Base-by-base conservation (phyloP, 116 monocot genomes). In the Dioscorea cayenensis region DNA sequence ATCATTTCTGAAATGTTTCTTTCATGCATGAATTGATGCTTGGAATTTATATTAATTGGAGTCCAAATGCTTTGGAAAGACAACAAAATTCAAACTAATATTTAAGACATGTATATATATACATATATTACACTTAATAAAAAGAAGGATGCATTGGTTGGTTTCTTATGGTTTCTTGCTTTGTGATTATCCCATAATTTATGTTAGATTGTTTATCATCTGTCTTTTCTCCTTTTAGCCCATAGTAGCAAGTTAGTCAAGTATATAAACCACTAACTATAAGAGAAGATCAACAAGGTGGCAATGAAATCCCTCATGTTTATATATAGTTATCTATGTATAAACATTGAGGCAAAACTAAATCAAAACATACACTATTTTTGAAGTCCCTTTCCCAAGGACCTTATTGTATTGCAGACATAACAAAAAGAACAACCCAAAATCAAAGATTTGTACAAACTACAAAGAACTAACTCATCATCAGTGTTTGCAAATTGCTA, bases 341-440 rank as follows among this genome's bases (percentile, higher is more conserved):
- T 7, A 27, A 7, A 10, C 3, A 55, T n/a, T n/a, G n/a, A n/a
- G n/a, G 58, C 19, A 75, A 16, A 11, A 49, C 28, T 14, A 72
- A 27, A 63, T 5, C 16, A 35, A 76, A 36, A 36, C 86, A 62
- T 92, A 97, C 93, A 97, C 97, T 62, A 67, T 97, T 83, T 97
- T 97, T 63, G 93, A 93, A 70, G 93, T 72, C 6, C 97, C 97
- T 50, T 89, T 97, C 71, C 93, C 97, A 66, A 97, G 88, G 37
- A 93, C 80, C 72, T 97, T 88, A 83, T 85, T 84, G 77, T 93
- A 97, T 93, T 97, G 90, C 71, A 85, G 50, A 38, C 3, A 51
- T 37, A 75, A 62, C 20, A 64, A 36, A 58, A 69, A 69, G 11
- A 16, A 60, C 19, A 25, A 35, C 23, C 64, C 17, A 38, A 19